Base-by-base conservation (phyloP, 768 basidiomycete species). In the Glaciozyma martinii region DNA sequence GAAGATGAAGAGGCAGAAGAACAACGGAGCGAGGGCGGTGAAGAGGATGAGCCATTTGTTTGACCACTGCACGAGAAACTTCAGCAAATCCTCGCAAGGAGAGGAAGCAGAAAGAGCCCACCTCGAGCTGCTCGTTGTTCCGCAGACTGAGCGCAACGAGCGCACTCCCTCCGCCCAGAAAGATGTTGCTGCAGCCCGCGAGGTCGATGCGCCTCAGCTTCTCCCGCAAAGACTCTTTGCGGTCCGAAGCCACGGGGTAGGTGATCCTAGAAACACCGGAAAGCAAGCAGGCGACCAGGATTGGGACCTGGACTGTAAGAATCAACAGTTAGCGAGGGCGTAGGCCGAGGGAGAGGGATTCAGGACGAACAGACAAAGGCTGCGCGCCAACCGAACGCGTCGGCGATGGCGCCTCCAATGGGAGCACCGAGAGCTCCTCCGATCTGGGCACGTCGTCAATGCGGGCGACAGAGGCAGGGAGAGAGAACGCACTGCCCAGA, bases 231-330 rank as follows among this genome's bases (percentile, higher is more conserved):
- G 50, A 50, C 61, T 66, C 56, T 42, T 3, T 25, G 3, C 44
- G 30, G 2, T 29, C 37, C 27, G 58, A 33, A 27, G 89, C 84
- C 33, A 90, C 79, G 67, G 79, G 78, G 63, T 92, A 87, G 75
- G 88, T 84, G 68, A 91, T 86, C 78, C 90, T 89, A 66, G 82
- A 79, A 6, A 80, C 80, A 59, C 92, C 86, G 58, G 92, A 74
- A 64, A 82, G 71, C 74, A 87, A 81, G 61, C 88, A 86, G 72
- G 87, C 78, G 49, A 85, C 70, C 61, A 97, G 78, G 60, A 93
- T 73, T n/a, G 92, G 92, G 62, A 88, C 80, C 86, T 95, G 75
- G 44, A 67, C 37, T 67, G 85, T 82, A 49, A 49, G n/a, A n/a
- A n/a, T n/a, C n/a, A n/a, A n/a, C n/a, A n/a, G n/a, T n/a, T n/a